These are phyloP conservation scores for Heliamphora ciliata DNA, from an alignment of 179 eudicot species.

Conservation along the genomic window DNA sequence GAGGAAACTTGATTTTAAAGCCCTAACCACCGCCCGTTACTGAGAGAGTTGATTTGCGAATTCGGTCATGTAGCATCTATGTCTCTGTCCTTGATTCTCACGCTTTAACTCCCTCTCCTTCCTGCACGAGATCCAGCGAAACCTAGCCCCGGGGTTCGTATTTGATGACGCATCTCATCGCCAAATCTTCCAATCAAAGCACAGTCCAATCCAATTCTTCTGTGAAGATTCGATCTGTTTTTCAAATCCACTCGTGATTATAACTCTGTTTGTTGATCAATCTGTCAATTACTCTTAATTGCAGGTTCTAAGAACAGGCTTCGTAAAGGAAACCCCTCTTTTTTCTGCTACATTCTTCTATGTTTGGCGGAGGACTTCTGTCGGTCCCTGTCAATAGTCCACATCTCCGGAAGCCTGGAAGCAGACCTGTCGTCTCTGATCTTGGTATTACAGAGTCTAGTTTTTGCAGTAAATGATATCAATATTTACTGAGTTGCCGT, in stretches of 20 bases:
- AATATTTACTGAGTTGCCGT: neutral
- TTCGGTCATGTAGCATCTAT: too few species aligned
- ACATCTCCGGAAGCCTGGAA: constrained; percentile 81
- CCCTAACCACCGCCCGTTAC: too few species aligned
- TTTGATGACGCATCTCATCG: neutral
- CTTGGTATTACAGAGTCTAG: constrained; percentile 32
- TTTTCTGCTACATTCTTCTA: constrained; percentile 34
- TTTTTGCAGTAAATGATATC: neutral
- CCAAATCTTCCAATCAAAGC: neutral
- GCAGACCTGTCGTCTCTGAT: constrained; percentile 63
- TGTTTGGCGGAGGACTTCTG: constrained; percentile 69
- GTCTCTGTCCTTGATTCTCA: too few species aligned
- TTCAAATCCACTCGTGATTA: too few species aligned
- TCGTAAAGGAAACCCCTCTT: constrained; percentile 9
- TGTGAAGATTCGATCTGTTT: neutral
- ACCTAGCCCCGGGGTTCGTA: neutral
- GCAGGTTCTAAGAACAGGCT: constrained; percentile 23
- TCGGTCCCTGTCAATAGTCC: constrained; percentile 56
- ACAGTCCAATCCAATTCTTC: neutral
- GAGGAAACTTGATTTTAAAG: too few species aligned
- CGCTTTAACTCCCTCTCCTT: too few species aligned
- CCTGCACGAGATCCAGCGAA: neutral
- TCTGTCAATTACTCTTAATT: neutral
- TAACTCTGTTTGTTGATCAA: too few species aligned
- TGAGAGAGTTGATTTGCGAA: too few species aligned